Base-by-base conservation (phyloP, 441 rosid species). In the Breynia disticha region DNA sequence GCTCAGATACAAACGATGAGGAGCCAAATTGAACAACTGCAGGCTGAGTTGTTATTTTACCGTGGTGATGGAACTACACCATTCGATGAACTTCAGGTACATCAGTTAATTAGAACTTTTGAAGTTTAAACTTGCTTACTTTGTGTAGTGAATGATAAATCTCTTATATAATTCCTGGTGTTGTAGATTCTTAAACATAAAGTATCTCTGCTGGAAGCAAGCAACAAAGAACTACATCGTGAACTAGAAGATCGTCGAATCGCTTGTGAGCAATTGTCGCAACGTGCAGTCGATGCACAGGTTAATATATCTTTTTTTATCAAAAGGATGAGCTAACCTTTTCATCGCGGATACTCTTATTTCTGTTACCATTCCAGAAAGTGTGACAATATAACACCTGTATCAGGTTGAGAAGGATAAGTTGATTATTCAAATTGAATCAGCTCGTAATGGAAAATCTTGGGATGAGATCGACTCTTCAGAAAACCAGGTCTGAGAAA, bases 21-120 rank as follows among this genome's bases (percentile, higher is more conserved):
- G 50, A 84, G 87, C 52, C 96, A 93, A 80, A 85, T 93, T 68
- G 99, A 93, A 73, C 96, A 86, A 49, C 70, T 93, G 77, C 93
- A 89, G 50, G 60, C 95, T 32, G 97, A 93, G 61, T 76, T 89
- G 65, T 21, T 80, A 49, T 80, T 86, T 63, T 86, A 81, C 67
- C 83, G 90, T 13, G 88, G 95, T 57, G 97, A 84, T 69, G 68
- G 72, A 20, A 69, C 68, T 52, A 48, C 63, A 17, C 80, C 88
- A 54, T 89, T 76, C 72, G 97, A 93, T 59, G 99, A 93, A 75
- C 80, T 89, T 57, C 97, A 89, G 79, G 99, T 86, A 69, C 48
- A 32, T 52, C 41, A 60, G 22, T 46, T 51, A 38, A 28, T 39
- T 8, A 39, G 44, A 39, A 39, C n/a, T n/a, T n/a, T n/a, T n/a